A percentile compares a stretch with the other conserved stretches of the same genome.
Evolutionary conservation across 306 rosid genomes (phyloP).

Genomic region (Prunus davidiana): DNA sequence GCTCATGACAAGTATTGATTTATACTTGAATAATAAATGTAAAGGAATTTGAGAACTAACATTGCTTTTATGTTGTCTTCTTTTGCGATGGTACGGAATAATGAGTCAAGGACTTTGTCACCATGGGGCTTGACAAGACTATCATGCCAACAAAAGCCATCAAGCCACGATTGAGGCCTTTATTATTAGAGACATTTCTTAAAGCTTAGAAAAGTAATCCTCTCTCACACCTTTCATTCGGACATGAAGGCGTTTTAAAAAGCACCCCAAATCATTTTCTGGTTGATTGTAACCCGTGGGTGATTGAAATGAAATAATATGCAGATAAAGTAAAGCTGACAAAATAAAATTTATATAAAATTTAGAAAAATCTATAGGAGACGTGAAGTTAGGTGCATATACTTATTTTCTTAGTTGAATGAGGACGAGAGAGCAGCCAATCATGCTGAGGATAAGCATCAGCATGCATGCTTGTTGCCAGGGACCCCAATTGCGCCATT

Average conservation of each 20-base stretch:
- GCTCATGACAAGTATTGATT: too few species aligned
- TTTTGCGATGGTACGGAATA: background rate
- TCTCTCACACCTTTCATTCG: background rate
- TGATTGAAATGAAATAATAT: background rate
- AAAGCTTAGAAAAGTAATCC: background rate
- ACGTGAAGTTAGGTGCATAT: conserved; percentile 8
- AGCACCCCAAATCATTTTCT: background rate
- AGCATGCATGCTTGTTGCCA: conserved; percentile 16
- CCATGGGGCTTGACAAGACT: background rate
- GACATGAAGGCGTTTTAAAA: background rate
- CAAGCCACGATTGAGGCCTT: background rate
- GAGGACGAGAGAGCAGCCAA: conserved; percentile 32
- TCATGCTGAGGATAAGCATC: conserved; percentile 35
- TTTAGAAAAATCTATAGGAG: background rate
- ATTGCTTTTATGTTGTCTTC: background rate
- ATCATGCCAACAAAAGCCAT: background rate
- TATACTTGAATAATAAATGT: too few species aligned
- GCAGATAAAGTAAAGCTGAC: background rate
- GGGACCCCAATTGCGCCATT: conserved; percentile 17
- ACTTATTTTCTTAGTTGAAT: conserved; percentile 12
- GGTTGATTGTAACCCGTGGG: background rate
- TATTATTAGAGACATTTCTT: background rate
- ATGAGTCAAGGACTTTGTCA: background rate
- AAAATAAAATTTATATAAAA: background rate
- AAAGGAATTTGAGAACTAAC: too few species aligned